Evolutionary conservation across 805 yeast species (phyloP).

Genomic region (Saccharomycopsis sp.): DNA sequence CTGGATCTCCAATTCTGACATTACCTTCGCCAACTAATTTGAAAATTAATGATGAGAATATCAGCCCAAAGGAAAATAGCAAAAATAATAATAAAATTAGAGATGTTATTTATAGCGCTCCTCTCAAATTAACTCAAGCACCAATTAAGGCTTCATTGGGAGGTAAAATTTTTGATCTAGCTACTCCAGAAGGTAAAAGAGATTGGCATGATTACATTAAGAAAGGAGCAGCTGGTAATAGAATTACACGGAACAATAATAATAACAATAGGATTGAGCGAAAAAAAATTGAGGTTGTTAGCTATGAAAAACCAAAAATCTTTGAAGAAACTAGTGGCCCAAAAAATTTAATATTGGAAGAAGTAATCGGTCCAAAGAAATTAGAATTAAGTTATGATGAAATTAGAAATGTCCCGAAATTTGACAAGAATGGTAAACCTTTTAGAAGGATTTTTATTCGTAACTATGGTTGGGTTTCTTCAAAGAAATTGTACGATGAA

Average conservation of each 20-base stretch:
- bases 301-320: background rate
- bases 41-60: background rate
- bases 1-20: background rate
- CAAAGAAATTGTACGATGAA: slow-evolving; percentile 22
- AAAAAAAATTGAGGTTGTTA: background rate
- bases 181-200: slow-evolving; percentile 15
- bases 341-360: too few relatives aligned
- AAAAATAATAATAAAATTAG: background rate
- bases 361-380: too few relatives aligned
- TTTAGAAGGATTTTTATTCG: slow-evolving; percentile 41
- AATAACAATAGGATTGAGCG: background rate
- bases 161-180: slow-evolving; percentile 16
- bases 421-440: slow-evolving; percentile 34
- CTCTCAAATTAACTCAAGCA: background rate
- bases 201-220: slow-evolving; percentile 18
- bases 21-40: background rate
- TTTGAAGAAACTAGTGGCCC: background rate
- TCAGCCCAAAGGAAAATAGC: background rate
- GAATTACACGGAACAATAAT: too few relatives aligned
- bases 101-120: background rate
- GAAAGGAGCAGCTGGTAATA: background rate
- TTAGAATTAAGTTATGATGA: slow-evolving; percentile 4
- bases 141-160: slow-evolving; percentile 14
- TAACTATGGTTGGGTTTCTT: slow-evolving; percentile 44
- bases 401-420: slow-evolving; percentile 19